phyloP scores from a whole-genome alignment of 345 rosid genomes.

The Trapa bicornis region DNA sequence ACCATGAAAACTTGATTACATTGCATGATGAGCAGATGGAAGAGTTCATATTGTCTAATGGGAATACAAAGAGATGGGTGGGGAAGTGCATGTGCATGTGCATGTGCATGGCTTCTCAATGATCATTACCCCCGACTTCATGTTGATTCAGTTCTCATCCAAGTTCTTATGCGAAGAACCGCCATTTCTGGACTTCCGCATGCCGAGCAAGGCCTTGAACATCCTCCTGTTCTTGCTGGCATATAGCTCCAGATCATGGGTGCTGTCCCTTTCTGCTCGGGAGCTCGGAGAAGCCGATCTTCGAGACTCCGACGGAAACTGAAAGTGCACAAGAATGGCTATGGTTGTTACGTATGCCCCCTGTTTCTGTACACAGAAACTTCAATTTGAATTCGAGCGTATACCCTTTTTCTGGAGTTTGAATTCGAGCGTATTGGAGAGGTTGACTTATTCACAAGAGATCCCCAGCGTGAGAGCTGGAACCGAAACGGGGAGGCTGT shows the following conservation, averaged over 20 bases:
- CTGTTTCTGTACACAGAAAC: background rate
- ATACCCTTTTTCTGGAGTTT: slow-evolving; percentile 24
- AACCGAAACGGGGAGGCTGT: slow-evolving; percentile 39
- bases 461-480: slow-evolving; percentile 33
- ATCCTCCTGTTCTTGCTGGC: slow-evolving; percentile 45
- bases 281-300: slow-evolving; percentile 34
- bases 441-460: slow-evolving; percentile 37
- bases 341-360: background rate
- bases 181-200: slow-evolving; percentile 41
- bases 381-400: background rate
- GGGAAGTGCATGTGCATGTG: background rate
- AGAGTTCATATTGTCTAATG: background rate
- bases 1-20: background rate
- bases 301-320: slow-evolving; percentile 35
- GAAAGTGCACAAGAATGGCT: slow-evolving; percentile 8
- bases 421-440: slow-evolving; percentile 26
- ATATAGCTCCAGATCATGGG: slow-evolving; percentile 22
- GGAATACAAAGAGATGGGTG: background rate
- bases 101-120: background rate
- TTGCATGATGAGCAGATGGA: background rate
- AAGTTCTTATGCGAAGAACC: slow-evolving; percentile 15
- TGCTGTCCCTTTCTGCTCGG: slow-evolving; percentile 19
- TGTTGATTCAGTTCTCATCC: slow-evolving; percentile 17
- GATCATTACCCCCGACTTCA: background rate
- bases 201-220: slow-evolving; percentile 58